These are phyloP conservation scores for Apiospora koreana DNA, from an alignment of 2,329 filamentous ascomycete species.

Conservation along the genomic window DNA sequence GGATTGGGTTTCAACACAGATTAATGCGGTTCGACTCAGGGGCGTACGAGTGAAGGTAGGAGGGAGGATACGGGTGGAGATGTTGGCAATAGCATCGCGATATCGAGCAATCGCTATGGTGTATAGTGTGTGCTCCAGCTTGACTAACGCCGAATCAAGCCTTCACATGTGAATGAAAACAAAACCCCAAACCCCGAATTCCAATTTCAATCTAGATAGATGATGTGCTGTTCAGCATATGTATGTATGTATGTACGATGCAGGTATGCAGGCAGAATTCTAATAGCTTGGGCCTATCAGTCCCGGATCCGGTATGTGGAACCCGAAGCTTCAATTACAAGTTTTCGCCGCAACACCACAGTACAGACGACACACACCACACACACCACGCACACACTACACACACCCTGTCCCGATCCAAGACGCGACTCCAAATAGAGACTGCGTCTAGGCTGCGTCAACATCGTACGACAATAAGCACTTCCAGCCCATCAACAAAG, in stretches of 20 bases:
- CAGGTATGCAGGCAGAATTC: neutral
- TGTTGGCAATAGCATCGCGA: neutral
- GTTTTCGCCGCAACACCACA: conserved; percentile 6
- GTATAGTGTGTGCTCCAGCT: too few relatives aligned
- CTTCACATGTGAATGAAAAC: neutral
- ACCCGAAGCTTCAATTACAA: neutral
- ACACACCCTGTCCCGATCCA: neutral
- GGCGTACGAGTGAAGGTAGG: neutral
- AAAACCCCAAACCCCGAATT: neutral
- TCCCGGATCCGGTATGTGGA: neutral
- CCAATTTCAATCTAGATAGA: neutral
- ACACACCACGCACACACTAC: neutral
- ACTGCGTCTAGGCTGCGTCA: neutral
- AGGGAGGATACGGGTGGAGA: neutral
- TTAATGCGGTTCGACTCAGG: neutral
- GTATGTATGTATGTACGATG: neutral
- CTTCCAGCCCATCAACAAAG: neutral
- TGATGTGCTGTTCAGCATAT: neutral
- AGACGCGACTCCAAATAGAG: neutral
- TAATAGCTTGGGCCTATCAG: conserved; percentile 4
- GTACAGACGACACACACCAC: neutral
- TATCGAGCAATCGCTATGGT: too few relatives aligned
- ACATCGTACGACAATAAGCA: neutral
- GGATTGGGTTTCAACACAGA: neutral
- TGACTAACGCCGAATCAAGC: neutral